phyloP scores from a whole-genome alignment of 345 rosid species.

The Sisymbrium irio region DNA sequence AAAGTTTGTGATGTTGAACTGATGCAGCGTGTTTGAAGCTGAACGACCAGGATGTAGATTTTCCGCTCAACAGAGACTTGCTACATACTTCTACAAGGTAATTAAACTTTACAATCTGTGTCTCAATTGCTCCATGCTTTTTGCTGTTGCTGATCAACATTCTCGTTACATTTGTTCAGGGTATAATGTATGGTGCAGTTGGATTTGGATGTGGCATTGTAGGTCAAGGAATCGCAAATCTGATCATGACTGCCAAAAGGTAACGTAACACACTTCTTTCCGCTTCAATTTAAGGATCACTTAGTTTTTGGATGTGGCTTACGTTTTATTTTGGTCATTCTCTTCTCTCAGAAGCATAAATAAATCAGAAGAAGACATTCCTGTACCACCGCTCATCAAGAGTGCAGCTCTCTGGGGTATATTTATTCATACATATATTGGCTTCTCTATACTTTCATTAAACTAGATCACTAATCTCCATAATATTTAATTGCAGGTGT shows the following conservation, averaged over 20 bases:
- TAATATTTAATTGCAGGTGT: conserved; percentile 44
- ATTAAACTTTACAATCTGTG: not conserved
- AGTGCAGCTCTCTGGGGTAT: conserved; percentile 98
- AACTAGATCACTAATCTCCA: not conserved
- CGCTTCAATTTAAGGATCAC: not conserved
- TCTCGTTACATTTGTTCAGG: conserved; percentile 41
- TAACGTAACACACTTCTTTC: conserved; percentile 25
- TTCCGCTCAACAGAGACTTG: conserved; percentile 64
- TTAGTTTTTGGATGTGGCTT: conserved; percentile 12
- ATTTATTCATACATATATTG: not conserved
- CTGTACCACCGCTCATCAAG: conserved; percentile 80
- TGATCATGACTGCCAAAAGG: conserved; percentile 94
- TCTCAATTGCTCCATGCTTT: not conserved
- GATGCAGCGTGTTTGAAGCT: conserved; percentile 77
- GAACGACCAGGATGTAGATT: conserved; percentile 79
- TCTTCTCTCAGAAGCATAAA: conserved; percentile 53
- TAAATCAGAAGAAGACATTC: conserved; percentile 82
- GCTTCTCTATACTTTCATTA: not conserved
- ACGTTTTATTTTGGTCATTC: not conserved
- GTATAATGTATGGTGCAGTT: conserved; percentile 75
- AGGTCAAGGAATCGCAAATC: conserved; percentile 93
- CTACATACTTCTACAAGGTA: conserved; percentile 76
- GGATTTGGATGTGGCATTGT: conserved; percentile 92
- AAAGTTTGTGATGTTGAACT: conserved; percentile 12
- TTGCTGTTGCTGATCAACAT: not conserved